Conservation (phyloP, 2,329 filamentous ascomycete species). For the Penicillium crustosum region DNA sequence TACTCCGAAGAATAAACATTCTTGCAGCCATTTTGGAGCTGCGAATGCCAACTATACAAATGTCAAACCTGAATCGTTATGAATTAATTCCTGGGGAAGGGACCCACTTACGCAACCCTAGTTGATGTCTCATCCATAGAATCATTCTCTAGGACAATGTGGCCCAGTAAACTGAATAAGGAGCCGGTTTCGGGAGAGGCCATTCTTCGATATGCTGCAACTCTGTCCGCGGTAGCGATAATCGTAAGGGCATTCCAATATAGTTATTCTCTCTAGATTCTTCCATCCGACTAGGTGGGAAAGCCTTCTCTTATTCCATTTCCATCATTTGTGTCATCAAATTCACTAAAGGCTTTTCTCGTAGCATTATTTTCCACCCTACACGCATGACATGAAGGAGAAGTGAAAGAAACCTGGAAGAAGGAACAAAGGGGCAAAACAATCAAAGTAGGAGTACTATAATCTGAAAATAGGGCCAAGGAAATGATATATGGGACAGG, state of each 20-base stretch:
- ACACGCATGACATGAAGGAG: too few species aligned
- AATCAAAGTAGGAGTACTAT: too few species aligned
- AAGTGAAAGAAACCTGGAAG: too few species aligned
- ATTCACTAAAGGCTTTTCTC: too few species aligned
- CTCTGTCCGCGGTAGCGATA: not conserved
- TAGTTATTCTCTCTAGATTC: not conserved
- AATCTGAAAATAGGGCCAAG: too few species aligned
- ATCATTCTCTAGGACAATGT: not conserved
- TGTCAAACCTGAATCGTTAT: not conserved
- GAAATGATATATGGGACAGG: too few species aligned
- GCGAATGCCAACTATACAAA: not conserved
- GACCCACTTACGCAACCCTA: not conserved
- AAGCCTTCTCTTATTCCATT: too few species aligned
- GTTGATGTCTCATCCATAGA: not conserved
- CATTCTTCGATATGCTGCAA: not conserved
- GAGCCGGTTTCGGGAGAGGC: not conserved
- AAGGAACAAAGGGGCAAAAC: too few species aligned
- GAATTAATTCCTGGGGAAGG: not conserved
- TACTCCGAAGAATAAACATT: not conserved
- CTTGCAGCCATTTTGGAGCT: not conserved
- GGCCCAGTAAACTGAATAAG: not conserved
- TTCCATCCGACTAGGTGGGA: not conserved
- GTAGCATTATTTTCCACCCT: too few species aligned
- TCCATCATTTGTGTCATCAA: too few species aligned
- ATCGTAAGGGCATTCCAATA: not conserved